Evolutionary conservation across 305 asterid genomes (phyloP).

Genomic region (Fraxinus sp.): DNA sequence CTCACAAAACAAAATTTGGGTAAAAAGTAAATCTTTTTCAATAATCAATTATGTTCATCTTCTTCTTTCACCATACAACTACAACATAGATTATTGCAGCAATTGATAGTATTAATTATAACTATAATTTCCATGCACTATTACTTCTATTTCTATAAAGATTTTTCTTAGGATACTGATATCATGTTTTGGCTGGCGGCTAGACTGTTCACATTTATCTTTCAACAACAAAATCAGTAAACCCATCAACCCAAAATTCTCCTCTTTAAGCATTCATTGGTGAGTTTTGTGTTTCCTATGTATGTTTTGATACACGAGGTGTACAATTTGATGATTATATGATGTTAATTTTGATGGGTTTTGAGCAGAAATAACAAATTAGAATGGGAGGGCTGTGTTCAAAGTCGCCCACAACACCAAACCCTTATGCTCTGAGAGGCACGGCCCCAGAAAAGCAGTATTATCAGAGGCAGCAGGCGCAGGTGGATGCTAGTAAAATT

Average conservation of each 20-base stretch:
- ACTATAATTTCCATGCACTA: neutral
- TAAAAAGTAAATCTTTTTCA: neutral
- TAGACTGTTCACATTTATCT: neutral
- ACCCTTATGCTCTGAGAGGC: neutral
- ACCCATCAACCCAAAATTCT: neutral
- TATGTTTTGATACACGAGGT: neutral
- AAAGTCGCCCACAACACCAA: neutral
- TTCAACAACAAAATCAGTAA: neutral
- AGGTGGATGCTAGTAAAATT: slow-evolving; percentile 23
- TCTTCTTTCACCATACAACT: neutral
- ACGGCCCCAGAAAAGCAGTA: neutral
- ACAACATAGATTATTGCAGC: neutral
- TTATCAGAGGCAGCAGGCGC: slow-evolving; percentile 24
- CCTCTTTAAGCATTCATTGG: neutral
- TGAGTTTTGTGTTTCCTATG: neutral
- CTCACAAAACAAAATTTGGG: neutral
- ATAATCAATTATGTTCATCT: neutral
- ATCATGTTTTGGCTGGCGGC: neutral
- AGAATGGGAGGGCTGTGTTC: slow-evolving; percentile 2
- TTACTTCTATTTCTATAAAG: neutral
- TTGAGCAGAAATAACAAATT: neutral
- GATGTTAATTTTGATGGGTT: slow-evolving; percentile 2
- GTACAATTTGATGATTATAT: neutral
- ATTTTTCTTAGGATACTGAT: neutral
- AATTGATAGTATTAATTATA: neutral